Conservation (phyloP, 768 basidiomycete genomes). For the Phanerochaete sordida region DNA sequence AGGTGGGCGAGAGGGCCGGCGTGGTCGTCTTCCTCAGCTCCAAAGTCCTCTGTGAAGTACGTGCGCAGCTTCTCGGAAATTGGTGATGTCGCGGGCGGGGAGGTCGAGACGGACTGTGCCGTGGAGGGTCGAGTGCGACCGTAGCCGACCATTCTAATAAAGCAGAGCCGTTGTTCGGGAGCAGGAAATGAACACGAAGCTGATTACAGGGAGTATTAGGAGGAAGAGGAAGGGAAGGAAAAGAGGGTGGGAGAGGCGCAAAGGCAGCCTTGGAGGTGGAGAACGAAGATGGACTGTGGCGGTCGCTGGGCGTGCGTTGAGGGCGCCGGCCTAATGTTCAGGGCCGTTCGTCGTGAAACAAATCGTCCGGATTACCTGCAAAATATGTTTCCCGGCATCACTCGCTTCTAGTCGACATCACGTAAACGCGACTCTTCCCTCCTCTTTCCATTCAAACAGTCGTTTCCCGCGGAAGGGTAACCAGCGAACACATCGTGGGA, state of each 20-base stretch:
- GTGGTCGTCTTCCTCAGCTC: conserved; percentile 39
- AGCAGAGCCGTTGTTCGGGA: background rate
- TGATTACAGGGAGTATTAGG: background rate
- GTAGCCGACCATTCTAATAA: background rate
- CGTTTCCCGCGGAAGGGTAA: background rate
- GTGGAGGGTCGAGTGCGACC: background rate
- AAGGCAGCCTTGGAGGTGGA: background rate
- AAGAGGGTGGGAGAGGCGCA: conserved; percentile 12
- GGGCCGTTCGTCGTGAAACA: background rate
- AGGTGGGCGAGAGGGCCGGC: conserved; percentile 18
- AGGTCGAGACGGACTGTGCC: conserved; percentile 11
- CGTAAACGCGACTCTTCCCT: background rate
- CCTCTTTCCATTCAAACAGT: background rate
- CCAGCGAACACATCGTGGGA: background rate
- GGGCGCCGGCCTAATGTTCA: background rate
- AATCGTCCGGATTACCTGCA: background rate
- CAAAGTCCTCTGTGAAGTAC: conserved; percentile 50
- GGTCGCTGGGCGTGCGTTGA: background rate
- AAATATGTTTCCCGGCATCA: conserved; percentile 4
- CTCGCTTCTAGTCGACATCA: background rate
- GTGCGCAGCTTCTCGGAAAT: conserved; percentile 42
- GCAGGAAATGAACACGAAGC: conserved; percentile 1
- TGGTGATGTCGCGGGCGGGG: conserved; percentile 37
- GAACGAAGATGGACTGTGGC: background rate
- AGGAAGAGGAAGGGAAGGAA: conserved; percentile 10